Evolutionary conservation across 352 stramenopile species (phyloP), one percentile per base, ranked within the genome.

Genomic region (Phytophthora cryptogea): DNA sequence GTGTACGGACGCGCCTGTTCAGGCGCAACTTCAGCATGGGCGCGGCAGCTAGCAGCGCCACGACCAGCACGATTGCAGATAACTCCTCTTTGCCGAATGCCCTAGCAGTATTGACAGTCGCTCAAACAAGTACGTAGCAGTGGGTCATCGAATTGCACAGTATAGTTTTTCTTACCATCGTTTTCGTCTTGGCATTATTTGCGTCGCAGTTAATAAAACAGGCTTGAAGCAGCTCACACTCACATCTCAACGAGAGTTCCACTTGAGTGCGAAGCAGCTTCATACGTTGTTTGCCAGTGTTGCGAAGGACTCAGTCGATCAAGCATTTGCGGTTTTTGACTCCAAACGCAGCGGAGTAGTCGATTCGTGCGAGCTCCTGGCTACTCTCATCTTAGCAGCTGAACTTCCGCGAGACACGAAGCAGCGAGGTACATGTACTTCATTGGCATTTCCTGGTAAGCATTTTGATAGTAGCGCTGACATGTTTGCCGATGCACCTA

Each of bases 301-400:
- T 45, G 26, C 26, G 1, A 49, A 17, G 2, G 49, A 59, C 6
- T n/a, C 28, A 32, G 7, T 68, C 17, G 50, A 62, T 8, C 7
- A 39, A 2, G 30, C 27, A 26, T 73, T 70, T 35, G 36, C 46
- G 11, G 32, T 73, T 4, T 64, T 76, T 30, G 63, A 63, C 23
- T 17, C 14, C 4, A 43, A 51, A 13, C 48, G 44, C 13, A 36
- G 41, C 8, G 50, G 17, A 0, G 6, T 43, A 16, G 56, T 70
- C 9, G 56, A 71, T 36, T 61, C 60, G 10, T 74, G 65, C 35
- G 65, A 71, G 27, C 13, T 68, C 20, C 44, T 69, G 5, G 55
- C 59, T 17, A 58, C 41, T 33, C 44, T 74, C n/a, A 9, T 72
- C 9, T 37, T 77, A 30, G 32, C 54, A 16, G 45, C 60, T 1